phyloP scores from a whole-genome alignment of 441 rosid genomes.

The Lagerstroemia fauriei region DNA sequence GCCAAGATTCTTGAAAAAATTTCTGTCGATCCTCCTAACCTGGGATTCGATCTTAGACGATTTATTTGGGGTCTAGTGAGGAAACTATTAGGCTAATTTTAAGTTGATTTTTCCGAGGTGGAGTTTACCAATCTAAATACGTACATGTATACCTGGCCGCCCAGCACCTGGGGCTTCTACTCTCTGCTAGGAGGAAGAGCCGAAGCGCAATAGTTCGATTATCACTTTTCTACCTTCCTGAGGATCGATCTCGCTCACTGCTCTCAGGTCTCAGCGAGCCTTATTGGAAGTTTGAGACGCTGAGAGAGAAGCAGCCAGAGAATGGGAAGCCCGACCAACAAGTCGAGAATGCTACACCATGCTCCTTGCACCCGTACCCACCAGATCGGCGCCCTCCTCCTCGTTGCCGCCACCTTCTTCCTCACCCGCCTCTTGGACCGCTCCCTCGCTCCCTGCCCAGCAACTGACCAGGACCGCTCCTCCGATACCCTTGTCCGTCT shows the following conservation, averaged over 20 bases:
- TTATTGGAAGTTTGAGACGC: not conserved
- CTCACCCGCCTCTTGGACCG: conserved; percentile 73
- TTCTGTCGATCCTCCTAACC: no score
- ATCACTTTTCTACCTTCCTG: not conserved
- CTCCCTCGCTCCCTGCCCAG: conserved; percentile 41
- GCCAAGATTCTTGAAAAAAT: no score
- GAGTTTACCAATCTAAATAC: no score
- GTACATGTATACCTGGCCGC: no score
- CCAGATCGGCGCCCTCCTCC: conserved; percentile 77
- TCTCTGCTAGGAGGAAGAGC: not conserved
- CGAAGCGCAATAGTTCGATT: not conserved
- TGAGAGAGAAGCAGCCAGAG: not conserved
- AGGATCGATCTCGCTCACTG: not conserved
- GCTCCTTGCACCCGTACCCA: conserved; percentile 77
- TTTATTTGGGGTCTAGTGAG: no score
- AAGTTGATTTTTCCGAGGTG: no score
- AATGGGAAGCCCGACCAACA: conserved; percentile 56
- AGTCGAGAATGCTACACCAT: conserved; percentile 50
- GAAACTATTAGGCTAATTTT: no score
- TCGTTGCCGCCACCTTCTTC: conserved; percentile 72
- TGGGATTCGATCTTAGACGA: no score
- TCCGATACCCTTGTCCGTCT: conserved; percentile 23
- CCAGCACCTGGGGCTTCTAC: not conserved
- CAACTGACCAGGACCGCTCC: conserved; percentile 13
- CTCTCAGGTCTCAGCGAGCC: not conserved